These are phyloP conservation scores for Epithemia pelagica DNA, from an alignment of 108 stramenopile species.

Conservation along the genomic window DNA sequence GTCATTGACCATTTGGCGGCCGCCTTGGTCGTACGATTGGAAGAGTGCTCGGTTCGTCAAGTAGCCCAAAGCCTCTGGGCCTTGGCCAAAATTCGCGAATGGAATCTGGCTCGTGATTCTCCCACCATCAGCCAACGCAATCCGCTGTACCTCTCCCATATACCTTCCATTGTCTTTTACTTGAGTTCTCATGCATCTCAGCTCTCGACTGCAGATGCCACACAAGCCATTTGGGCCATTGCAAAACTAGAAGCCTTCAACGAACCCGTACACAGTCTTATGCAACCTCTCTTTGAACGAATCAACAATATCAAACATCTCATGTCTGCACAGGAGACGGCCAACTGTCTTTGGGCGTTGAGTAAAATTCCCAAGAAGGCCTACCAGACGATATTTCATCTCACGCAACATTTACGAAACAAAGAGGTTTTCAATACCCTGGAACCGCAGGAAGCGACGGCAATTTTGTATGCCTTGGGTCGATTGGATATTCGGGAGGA, in stretches of 20 bases:
- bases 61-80: slow-evolving; percentile 62
- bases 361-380: slow-evolving; percentile 35
- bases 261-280: background rate
- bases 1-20: slow-evolving; percentile 60
- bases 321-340: slow-evolving; percentile 44
- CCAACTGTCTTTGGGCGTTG: slow-evolving; percentile 60
- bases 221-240: slow-evolving; percentile 60
- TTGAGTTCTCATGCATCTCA: slow-evolving; percentile 26
- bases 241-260: slow-evolving; percentile 27
- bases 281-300: slow-evolving; percentile 16
- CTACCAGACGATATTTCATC: slow-evolving; percentile 17
- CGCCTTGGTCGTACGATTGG: slow-evolving; percentile 27
- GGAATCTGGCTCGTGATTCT: slow-evolving; percentile 5
- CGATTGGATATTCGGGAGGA: slow-evolving; percentile 43
- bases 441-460: slow-evolving; percentile 43
- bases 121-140: background rate
- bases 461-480: slow-evolving; percentile 48
- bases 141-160: slow-evolving; percentile 44
- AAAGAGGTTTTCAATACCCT: slow-evolving; percentile 3
- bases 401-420: slow-evolving; percentile 24
- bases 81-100: slow-evolving; percentile 59
- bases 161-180: slow-evolving; percentile 19
- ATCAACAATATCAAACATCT: slow-evolving; percentile 19
- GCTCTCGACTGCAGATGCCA: slow-evolving; percentile 48
- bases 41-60: slow-evolving; percentile 29